Percentiles rank a stretch among this genome's conserved stretches.
These are phyloP conservation scores for Thalassia testudinum DNA, from an alignment of 116 monocot species.

Conservation along the genomic window DNA sequence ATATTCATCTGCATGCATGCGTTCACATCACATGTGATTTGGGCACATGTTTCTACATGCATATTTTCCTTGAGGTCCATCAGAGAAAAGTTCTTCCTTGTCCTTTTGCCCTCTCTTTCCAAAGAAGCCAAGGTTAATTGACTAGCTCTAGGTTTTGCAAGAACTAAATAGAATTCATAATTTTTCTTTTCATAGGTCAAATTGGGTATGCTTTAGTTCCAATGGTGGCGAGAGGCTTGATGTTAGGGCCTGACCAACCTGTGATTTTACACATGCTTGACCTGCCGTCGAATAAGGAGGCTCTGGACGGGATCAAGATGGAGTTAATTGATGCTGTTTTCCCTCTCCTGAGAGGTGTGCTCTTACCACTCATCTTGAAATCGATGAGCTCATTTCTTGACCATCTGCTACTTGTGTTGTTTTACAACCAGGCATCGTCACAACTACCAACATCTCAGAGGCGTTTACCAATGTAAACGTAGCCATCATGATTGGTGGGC, in stretches of 20 bases:
- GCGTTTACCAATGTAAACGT: conserved; percentile 41
- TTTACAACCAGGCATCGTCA: conserved; percentile 47
- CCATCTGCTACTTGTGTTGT: background rate
- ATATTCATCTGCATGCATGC: too few species aligned
- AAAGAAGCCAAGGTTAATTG: too few species aligned
- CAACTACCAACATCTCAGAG: conserved; percentile 32
- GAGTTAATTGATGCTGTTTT: conserved; percentile 66
- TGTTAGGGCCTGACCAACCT: conserved; percentile 59
- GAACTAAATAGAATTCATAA: too few species aligned
- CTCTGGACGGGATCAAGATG: conserved; percentile 64
- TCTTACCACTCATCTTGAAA: too few species aligned
- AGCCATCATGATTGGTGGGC: conserved; percentile 67
- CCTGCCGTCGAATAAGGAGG: conserved; percentile 48
- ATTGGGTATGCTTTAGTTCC: conserved; percentile 74
- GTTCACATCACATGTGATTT: too few species aligned
- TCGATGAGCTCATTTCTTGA: background rate
- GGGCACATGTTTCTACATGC: too few species aligned
- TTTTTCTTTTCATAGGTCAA: conserved; percentile 44
- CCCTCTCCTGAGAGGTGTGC: conserved; percentile 65
- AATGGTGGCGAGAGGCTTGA: conserved; percentile 55
- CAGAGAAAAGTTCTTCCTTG: too few species aligned
- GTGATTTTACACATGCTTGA: conserved; percentile 74
- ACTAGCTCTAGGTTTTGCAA: too few species aligned
- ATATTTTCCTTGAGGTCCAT: too few species aligned
- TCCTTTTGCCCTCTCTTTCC: too few species aligned